Percentiles rank a stretch among this genome's conserved stretches.
These are phyloP conservation scores for Dimocarpus longan DNA, from an alignment of 345 rosid genomes.

Conservation along the genomic window DNA sequence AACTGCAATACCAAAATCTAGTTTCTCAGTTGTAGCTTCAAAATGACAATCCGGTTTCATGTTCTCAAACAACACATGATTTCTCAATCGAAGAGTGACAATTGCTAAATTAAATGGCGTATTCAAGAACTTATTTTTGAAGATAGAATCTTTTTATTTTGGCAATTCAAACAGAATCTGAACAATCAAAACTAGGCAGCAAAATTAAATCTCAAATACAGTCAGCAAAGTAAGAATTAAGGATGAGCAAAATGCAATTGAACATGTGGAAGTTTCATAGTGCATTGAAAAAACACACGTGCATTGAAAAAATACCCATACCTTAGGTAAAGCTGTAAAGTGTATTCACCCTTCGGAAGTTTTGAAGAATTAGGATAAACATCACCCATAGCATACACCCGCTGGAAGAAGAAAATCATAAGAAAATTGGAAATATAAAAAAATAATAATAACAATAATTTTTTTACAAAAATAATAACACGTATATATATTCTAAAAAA, in stretches of 20 bases:
- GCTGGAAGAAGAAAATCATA: conserved; percentile 40
- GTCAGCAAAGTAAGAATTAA: not conserved
- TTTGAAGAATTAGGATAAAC: conserved; percentile 76
- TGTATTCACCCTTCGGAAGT: conserved; percentile 96
- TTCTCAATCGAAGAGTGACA: not conserved
- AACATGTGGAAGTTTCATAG: not conserved
- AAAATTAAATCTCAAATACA: not conserved
- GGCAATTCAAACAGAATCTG: conserved; percentile 2
- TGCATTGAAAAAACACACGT: conserved; percentile 4
- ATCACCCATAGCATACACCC: conserved; percentile 86
- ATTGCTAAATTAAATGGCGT: not conserved
- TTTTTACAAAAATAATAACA: conserved; percentile 7
- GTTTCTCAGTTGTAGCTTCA: conserved; percentile 13
- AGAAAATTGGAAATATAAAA: conserved; percentile 15
- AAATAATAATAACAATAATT: not conserved
- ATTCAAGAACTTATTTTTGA: conserved; percentile 13
- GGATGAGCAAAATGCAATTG: not conserved
- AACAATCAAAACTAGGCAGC: conserved; percentile 7
- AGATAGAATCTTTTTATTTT: conserved; percentile 8
- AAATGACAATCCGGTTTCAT: conserved; percentile 5
- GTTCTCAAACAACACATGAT: conserved; percentile 6
- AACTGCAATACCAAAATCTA: not conserved
- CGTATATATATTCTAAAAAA: too few species aligned
- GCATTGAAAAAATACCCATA: conserved; percentile 24
- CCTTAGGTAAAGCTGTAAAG: conserved; percentile 78